Evolutionary conservation across 495 filamentous ascomycete species (phyloP).

Genomic region (Neurospora sp.): DNA sequence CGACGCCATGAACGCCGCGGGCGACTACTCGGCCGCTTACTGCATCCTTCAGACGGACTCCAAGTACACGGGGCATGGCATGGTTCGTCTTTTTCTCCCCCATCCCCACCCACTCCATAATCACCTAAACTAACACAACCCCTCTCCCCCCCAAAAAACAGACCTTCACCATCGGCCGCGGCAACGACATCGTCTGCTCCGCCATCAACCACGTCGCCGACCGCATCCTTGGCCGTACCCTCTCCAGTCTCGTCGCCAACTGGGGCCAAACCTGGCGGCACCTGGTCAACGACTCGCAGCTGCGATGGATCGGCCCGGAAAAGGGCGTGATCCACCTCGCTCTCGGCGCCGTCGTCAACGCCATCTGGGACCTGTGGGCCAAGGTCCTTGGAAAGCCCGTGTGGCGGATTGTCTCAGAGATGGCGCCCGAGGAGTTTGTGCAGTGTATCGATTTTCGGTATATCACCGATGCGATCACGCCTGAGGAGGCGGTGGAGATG

Average conservation of each 20-base stretch:
- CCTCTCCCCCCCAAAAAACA: slow-evolving; percentile 14
- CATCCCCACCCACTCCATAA: no score
- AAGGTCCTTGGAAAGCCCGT: slow-evolving; percentile 79
- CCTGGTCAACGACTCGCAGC: slow-evolving; percentile 79
- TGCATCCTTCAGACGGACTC: slow-evolving; percentile 82
- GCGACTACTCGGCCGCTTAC: slow-evolving; percentile 88
- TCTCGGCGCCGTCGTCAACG: slow-evolving; percentile 83
- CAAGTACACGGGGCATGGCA: slow-evolving; percentile 66
- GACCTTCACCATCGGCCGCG: slow-evolving; percentile 95
- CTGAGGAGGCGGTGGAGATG: slow-evolving; percentile 68
- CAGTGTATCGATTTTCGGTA: slow-evolving; percentile 87
- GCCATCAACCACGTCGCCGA: slow-evolving; percentile 70
- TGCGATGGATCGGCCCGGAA: slow-evolving; percentile 92
- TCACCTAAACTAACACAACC: not conserved
- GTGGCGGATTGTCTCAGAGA: slow-evolving; percentile 82
- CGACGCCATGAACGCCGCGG: slow-evolving; percentile 94
- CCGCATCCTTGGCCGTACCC: slow-evolving; percentile 60
- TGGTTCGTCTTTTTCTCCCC: slow-evolving; percentile 44
- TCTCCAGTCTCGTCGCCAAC: slow-evolving; percentile 64
- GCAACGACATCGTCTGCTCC: slow-evolving; percentile 85
- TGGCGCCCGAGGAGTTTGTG: slow-evolving; percentile 80
- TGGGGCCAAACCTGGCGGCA: slow-evolving; percentile 88
- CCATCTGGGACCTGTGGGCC: slow-evolving; percentile 92
- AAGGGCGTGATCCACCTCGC: slow-evolving; percentile 93
- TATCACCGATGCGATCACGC: slow-evolving; percentile 86